These are phyloP conservation scores for Penium margaritaceum DNA, from an alignment of 139 green algal species.

Conservation along the genomic window DNA sequence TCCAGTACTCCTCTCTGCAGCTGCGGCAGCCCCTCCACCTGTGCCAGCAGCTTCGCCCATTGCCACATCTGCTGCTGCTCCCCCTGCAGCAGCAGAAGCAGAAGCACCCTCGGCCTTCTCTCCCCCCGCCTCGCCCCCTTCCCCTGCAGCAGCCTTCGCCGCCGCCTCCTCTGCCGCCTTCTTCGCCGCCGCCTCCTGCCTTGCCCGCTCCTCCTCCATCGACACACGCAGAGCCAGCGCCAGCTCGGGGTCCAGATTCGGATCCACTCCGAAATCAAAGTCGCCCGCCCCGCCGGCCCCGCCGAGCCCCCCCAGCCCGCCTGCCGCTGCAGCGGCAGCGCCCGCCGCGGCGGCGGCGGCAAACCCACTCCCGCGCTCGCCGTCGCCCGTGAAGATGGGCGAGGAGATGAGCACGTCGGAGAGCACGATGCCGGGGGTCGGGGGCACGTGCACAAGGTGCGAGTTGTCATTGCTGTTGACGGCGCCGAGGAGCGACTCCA, in stretches of 20 bases:
- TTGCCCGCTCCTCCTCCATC: slow-evolving; percentile 89
- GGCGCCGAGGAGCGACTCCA: slow-evolving; percentile 80
- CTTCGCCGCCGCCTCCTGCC: slow-evolving; percentile 63
- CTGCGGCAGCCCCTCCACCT: too few species aligned
- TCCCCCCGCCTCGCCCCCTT: background rate
- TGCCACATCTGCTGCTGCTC: background rate
- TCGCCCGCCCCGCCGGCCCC: slow-evolving; percentile 51
- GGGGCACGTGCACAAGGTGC: slow-evolving; percentile 81
- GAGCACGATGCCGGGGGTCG: slow-evolving; percentile 44
- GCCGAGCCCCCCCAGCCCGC: slow-evolving; percentile 3
- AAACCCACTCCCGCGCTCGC: slow-evolving; percentile 54
- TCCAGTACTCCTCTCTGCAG: too few species aligned
- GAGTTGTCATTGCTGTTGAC: slow-evolving; percentile 91
- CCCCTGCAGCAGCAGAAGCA: background rate
- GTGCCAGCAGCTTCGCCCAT: slow-evolving; percentile 20
- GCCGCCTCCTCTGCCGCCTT: slow-evolving; percentile 19
- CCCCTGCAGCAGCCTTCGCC: background rate
- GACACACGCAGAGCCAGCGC: slow-evolving; percentile 82
- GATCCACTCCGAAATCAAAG: slow-evolving; percentile 94
- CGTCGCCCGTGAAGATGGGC: slow-evolving; percentile 75
- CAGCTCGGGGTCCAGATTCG: slow-evolving; percentile 94
- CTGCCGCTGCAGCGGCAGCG: slow-evolving; percentile 43
- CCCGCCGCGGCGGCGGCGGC: slow-evolving; percentile 39
- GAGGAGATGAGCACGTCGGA: slow-evolving; percentile 74
- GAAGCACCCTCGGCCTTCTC: too few species aligned